Evolutionary conservation across 192 early-diverging fungal species (phyloP).

Genomic region (Rhizoclosmatium sp.): DNA sequence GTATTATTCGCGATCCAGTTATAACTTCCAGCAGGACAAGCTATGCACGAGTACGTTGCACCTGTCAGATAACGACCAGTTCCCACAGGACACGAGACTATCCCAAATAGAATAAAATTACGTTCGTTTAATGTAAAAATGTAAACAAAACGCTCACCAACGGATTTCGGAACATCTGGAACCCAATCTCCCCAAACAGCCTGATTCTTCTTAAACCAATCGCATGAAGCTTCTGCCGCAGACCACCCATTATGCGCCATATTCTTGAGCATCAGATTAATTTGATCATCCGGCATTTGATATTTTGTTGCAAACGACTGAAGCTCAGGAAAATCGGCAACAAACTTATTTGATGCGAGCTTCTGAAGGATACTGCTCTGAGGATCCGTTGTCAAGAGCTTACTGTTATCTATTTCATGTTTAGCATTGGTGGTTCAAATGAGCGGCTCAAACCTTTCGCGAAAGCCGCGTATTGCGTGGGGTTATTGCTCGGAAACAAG

Average conservation of each 20-base stretch:
- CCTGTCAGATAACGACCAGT: slow-evolving; percentile 10
- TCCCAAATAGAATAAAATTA: not conserved
- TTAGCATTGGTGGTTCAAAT: not conserved
- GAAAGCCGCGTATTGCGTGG: not conserved
- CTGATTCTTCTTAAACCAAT: not conserved
- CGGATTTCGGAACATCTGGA: no score
- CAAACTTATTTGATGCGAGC: not conserved
- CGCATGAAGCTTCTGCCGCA: not conserved
- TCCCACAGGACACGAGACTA: slow-evolving; percentile 16
- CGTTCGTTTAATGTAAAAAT: slow-evolving; percentile 1
- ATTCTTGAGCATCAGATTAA: not conserved
- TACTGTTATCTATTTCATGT: not conserved
- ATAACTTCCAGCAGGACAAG: slow-evolving; percentile 15
- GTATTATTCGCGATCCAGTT: slow-evolving; percentile 23
- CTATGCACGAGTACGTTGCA: slow-evolving; percentile 3
- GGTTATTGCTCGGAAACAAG: not conserved
- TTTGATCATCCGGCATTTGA: not conserved
- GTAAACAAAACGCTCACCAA: not conserved
- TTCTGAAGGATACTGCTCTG: not conserved
- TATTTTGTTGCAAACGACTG: not conserved
- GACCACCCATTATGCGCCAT: not conserved
- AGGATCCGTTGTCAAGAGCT: not conserved
- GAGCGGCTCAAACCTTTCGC: not conserved
- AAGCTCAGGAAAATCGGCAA: not conserved
- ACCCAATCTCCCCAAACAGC: no score